Evolutionary conservation across 345 rosid species (phyloP), one percentile per base, ranked within the genome.

Genomic region (Atalantia buxifolia): DNA sequence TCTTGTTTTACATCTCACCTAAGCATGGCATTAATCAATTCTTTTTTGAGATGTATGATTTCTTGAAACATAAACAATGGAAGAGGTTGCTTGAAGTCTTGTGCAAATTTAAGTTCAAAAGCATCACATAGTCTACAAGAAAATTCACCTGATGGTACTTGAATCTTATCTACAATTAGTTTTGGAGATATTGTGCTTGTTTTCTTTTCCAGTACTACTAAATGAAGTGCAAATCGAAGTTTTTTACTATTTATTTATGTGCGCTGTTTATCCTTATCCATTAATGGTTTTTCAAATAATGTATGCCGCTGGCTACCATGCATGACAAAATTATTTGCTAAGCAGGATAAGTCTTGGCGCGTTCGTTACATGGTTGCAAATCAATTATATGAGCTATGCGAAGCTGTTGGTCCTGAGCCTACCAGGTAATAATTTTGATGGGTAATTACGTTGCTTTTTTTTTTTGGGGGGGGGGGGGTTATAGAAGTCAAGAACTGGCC

Each of bases 261-360:
- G 9, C 6, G 12, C 65, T 28, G 38, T 18, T 28, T n/a, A 33
- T 9, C 30, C n/a, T 22, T 76, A n/a, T 66, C 65, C 25, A 4
- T 53, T 25, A 53, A 76, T 66, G 66, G 27, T 40, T 66, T 66
- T 24, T 66, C 36, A 22, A 33, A 76, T 8, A 22, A 33, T 30
- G n/a, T 65, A n/a, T 76, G 22, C 48, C 8, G 16, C n/a, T 53
- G 18, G 75, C 57, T 28, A 50, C 18, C 61, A 35, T 50, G 30
- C 75, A 12, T 73, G 69, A 79, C 62, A 48, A 45, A 63, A 63
- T 66, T 55, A 24, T 76, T 71, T 27, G 38, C 13, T 83, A 71
- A 70, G 31, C 89, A 92, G 94, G 97, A 92, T 69, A 92, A 90
- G 85, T 92, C 97, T 28, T 92, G 97, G 97, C 97, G 97, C 79